Conservation (phyloP, 2,329 filamentous ascomycete genomes). For the Colletotrichum sp. region DNA sequence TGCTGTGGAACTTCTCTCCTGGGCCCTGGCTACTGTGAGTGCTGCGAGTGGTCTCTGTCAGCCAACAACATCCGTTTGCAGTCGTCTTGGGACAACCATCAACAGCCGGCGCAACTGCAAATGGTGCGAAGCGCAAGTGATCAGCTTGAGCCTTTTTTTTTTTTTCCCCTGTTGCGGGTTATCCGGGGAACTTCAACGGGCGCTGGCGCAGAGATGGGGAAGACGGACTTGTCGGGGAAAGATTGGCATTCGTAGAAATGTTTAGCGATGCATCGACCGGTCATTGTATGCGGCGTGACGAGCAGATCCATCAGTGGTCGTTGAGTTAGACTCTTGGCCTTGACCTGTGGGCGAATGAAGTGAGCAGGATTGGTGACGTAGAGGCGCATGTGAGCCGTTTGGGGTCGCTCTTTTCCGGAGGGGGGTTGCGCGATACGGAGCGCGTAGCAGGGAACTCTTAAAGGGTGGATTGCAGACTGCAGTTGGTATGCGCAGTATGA, state of each 20-base stretch:
- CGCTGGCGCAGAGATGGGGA: not conserved
- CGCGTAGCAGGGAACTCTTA: not conserved
- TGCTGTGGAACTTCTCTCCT: too few species aligned
- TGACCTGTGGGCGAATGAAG: constrained; percentile 8
- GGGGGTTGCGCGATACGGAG: not conserved
- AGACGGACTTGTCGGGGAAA: not conserved
- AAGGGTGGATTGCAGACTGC: not conserved
- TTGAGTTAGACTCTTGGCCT: constrained; percentile 21
- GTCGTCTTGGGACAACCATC: too few species aligned
- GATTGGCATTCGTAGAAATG: not conserved
- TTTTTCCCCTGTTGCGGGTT: not conserved
- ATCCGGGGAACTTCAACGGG: not conserved
- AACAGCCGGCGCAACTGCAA: too few species aligned
- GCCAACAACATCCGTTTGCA: too few species aligned
- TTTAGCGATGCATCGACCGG: not conserved
- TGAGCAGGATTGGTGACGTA: constrained; percentile 1
- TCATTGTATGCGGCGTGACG: constrained; percentile 10
- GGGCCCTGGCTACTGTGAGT: too few species aligned
- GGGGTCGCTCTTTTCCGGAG: not conserved
- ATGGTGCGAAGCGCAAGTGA: not conserved
- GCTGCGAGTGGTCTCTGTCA: too few species aligned
- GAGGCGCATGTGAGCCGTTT: not conserved
- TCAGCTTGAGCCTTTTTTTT: not conserved
- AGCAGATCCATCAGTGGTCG: constrained; percentile 9
- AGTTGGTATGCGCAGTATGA: not conserved